Conservation (phyloP, 331 rosid genomes). For the Erythrophleum ivorense region DNA sequence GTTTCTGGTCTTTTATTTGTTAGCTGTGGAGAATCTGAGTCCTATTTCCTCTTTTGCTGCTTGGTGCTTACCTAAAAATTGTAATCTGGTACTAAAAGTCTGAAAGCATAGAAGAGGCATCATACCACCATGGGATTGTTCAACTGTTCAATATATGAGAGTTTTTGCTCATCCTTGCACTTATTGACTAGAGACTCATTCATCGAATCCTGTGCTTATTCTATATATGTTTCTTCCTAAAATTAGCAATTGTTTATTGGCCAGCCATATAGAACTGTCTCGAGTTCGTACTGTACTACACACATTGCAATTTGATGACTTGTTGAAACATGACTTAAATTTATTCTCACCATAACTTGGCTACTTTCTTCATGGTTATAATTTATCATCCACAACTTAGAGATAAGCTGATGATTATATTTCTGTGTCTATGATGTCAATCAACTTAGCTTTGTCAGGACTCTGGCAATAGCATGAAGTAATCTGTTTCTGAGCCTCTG, state of each 20-base stretch:
- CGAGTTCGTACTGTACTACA: constrained; percentile 12
- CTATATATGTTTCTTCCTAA: neutral
- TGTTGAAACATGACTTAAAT: neutral
- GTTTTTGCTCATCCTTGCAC: constrained; percentile 8
- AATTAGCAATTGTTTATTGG: neutral
- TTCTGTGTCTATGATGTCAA: neutral
- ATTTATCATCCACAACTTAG: neutral
- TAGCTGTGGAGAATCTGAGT: neutral
- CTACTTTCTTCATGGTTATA: neutral
- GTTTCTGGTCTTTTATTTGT: neutral
- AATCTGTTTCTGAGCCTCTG: constrained; percentile 4
- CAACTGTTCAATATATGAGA: neutral
- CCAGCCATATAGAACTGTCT: neutral
- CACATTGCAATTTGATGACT: neutral
- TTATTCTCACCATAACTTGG: neutral
- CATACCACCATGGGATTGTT: neutral
- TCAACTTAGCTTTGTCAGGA: neutral
- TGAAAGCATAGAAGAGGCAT: constrained; percentile 7
- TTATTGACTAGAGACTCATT: constrained; percentile 5
- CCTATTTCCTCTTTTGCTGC: neutral
- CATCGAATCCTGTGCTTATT: neutral
- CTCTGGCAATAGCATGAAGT: constrained; percentile 5
- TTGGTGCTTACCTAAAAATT: neutral
- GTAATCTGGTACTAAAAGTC: neutral
- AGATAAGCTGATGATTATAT: constrained; percentile 7